Conservation (phyloP, 331 rosid genomes). For the Quercus phellos region DNA sequence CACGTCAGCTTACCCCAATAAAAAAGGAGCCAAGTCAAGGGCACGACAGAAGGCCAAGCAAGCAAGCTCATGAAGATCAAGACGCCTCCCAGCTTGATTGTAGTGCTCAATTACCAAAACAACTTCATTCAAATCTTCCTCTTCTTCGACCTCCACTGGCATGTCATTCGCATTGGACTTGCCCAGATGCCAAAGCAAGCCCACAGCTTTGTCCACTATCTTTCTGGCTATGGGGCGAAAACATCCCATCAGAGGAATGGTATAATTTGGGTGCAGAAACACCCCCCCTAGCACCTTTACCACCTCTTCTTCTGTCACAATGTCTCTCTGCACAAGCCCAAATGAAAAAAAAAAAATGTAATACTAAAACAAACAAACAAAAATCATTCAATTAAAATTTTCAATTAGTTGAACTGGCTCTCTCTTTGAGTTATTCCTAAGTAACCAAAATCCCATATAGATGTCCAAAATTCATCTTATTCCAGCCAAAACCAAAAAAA, state of each 20-base stretch:
- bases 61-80: slow-evolving; percentile 86
- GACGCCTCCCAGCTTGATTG: slow-evolving; percentile 46
- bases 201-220: slow-evolving; percentile 52
- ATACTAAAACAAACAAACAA: not conserved
- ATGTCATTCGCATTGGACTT: slow-evolving; percentile 38
- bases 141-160: slow-evolving; percentile 19
- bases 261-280: slow-evolving; percentile 62
- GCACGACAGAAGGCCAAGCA: slow-evolving; percentile 76
- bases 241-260: slow-evolving; percentile 67
- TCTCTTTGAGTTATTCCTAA: not conserved
- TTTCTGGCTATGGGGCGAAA: slow-evolving; percentile 51
- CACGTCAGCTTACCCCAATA: slow-evolving; percentile 51
- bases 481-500: too few relatives aligned
- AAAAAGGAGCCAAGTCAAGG: slow-evolving; percentile 59
- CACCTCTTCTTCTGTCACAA: slow-evolving; percentile 56
- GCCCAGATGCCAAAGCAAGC: slow-evolving; percentile 52
- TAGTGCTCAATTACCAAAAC: slow-evolving; percentile 44
- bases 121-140: slow-evolving; percentile 35
- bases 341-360: not conserved
- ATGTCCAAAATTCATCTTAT: too few relatives aligned
- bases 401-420: not conserved
- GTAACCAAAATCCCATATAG: too few relatives aligned
- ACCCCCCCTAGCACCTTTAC: slow-evolving; percentile 47
- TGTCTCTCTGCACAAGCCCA: slow-evolving; percentile 32
- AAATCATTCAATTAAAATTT: not conserved